Percentiles rank a stretch among this genome's conserved stretches.
Conservation (phyloP, 2,329 filamentous ascomycete genomes). For the Arthroderma uncinatum region DNA sequence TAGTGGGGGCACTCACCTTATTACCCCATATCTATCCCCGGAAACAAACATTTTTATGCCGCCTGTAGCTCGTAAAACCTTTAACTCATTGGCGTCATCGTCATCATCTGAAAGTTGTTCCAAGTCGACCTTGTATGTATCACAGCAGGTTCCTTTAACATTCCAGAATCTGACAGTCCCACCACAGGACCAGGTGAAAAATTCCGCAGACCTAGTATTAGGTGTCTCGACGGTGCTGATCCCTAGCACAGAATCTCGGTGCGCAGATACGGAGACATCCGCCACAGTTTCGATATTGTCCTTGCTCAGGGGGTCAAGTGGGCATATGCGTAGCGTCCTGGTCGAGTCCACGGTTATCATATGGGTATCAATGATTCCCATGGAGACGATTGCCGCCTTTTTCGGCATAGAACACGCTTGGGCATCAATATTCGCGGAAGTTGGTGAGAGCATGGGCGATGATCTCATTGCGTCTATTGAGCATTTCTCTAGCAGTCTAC, state of each 20-base stretch:
- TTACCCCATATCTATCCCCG: conserved; percentile 75
- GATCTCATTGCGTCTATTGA: conserved; percentile 31
- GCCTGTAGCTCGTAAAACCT: conserved; percentile 47
- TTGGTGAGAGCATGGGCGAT: conserved; percentile 18
- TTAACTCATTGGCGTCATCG: conserved; percentile 46
- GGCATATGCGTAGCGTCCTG: conserved; percentile 55
- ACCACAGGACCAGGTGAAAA: conserved; percentile 79
- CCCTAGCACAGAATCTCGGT: conserved; percentile 54
- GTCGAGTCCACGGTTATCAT: conserved; percentile 65
- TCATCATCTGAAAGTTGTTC: conserved; percentile 46
- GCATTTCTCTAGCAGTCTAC: conserved; percentile 45
- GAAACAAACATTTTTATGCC: conserved; percentile 60
- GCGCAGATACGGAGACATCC: conserved; percentile 40
- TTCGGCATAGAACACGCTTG: conserved; percentile 22
- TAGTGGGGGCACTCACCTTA: conserved; percentile 40
- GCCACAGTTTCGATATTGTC: conserved; percentile 23
- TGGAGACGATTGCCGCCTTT: conserved; percentile 45
- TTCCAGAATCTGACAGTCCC: conserved; percentile 79
- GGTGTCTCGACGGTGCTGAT: conserved; percentile 54
- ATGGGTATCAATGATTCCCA: conserved; percentile 56
- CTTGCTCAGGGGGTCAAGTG: conserved; percentile 36
- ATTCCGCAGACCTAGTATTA: conserved; percentile 55
- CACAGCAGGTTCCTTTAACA: conserved; percentile 55
- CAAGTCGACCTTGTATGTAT: conserved; percentile 55
- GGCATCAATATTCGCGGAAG: conserved; percentile 17